A percentile compares a stretch with the other conserved stretches of the same genome.
Conservation (phyloP, 1,284 basidiomycete genomes). For the Chalciporus sp. region DNA sequence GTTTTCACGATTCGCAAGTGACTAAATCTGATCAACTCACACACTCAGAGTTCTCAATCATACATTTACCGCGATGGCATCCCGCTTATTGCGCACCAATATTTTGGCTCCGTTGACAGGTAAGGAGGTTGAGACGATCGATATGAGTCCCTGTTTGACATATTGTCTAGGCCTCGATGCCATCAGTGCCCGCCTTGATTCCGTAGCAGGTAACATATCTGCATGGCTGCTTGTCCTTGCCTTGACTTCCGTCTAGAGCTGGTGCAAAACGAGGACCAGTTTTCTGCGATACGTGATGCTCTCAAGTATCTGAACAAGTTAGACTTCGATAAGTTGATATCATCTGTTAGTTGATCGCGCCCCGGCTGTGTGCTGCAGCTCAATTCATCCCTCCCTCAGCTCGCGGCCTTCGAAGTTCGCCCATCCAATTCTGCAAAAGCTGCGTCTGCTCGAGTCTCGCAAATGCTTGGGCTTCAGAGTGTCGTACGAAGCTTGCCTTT, state of each 20-base stretch:
- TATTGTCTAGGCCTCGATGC: conserved; percentile 39
- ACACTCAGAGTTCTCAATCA: conserved; percentile 65
- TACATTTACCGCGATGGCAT: conserved; percentile 88
- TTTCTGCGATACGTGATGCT: conserved; percentile 67
- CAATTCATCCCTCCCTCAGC: conserved; percentile 40
- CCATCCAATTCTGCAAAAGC: conserved; percentile 55
- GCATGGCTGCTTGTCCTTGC: neutral
- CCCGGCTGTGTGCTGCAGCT: neutral
- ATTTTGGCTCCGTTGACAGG: conserved; percentile 85
- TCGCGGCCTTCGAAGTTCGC: conserved; percentile 63
- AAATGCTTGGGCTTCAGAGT: conserved; percentile 76
- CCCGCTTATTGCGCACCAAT: conserved; percentile 76
- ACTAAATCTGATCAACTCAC: neutral
- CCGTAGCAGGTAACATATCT: conserved; percentile 67
- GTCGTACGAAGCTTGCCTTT: conserved; percentile 67
- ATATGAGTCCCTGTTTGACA: neutral
- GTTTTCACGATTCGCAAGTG: neutral
- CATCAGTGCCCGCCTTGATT: conserved; percentile 82
- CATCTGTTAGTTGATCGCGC: conserved; percentile 48
- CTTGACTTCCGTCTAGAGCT: conserved; percentile 56
- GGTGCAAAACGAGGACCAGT: conserved; percentile 74
- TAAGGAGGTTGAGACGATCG: conserved; percentile 21
- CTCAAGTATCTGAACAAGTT: conserved; percentile 75
- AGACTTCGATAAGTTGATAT: conserved; percentile 88
- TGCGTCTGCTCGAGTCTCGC: conserved; percentile 69